A percentile compares a stretch with the other conserved stretches of the same genome.
Conservation (phyloP, 1,284 basidiomycete species). For the Boletus sp. region DNA sequence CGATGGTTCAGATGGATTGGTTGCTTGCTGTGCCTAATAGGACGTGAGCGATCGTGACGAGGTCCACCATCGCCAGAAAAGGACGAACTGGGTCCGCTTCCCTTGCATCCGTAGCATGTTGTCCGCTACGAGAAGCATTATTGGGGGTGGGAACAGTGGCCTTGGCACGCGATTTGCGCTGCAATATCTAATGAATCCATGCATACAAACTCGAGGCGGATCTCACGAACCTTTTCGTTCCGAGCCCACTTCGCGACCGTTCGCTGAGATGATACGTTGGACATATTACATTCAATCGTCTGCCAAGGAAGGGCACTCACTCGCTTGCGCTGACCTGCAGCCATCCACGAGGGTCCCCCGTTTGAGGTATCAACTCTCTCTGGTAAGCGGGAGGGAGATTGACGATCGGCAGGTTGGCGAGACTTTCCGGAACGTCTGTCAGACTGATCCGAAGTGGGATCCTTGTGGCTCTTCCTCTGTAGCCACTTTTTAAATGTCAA, state of each 20-base stretch:
- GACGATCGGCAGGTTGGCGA: neutral
- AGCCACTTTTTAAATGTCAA: no score
- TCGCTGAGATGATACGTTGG: no score
- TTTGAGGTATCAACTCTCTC: neutral
- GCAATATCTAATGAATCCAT: neutral
- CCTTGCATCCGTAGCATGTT: neutral
- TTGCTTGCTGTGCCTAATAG: no score
- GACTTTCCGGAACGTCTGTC: neutral
- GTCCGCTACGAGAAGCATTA: neutral
- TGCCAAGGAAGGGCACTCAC: neutral
- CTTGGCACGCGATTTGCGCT: neutral
- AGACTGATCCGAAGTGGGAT: rapidly evolving
- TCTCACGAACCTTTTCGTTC: no score
- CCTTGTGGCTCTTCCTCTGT: no score
- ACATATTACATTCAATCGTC: no score
- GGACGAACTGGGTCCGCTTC: neutral
- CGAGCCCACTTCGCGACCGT: no score
- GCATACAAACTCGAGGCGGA: no score
- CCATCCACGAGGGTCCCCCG: neutral
- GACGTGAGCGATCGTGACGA: no score
- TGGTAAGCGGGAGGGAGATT: neutral
- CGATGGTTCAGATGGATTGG: no score
- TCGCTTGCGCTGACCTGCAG: neutral
- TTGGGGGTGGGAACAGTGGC: neutral
- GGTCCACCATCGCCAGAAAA: neutral